Conservation (phyloP, 345 rosid species). For the Populus deltoides region DNA sequence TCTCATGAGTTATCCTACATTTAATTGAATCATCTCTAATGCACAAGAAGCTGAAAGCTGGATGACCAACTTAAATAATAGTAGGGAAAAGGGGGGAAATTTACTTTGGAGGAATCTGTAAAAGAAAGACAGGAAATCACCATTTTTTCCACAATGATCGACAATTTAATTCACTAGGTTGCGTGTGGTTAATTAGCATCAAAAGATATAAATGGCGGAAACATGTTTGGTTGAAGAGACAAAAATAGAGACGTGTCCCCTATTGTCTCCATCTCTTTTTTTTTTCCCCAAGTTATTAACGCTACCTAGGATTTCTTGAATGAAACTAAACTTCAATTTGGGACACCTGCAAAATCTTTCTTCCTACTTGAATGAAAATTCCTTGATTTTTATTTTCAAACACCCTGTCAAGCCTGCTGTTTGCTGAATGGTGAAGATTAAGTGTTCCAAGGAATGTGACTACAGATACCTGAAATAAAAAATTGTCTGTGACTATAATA, state of each 20-base stretch:
- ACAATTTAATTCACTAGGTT: background rate
- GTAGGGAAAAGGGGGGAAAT: background rate
- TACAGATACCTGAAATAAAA: conserved; percentile 44
- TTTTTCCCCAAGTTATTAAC: no score
- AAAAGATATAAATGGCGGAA: no score
- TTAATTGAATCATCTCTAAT: background rate
- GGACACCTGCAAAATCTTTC: conserved; percentile 71
- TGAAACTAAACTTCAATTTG: conserved; percentile 15
- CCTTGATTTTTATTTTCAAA: conserved; percentile 40
- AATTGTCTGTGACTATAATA: background rate
- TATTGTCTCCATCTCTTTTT: no score
- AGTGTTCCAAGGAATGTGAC: conserved; percentile 53
- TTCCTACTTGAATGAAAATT: conserved; percentile 42
- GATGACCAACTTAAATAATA: background rate
- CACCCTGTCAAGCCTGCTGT: conserved; percentile 18
- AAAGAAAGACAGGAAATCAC: background rate
- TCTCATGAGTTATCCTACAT: background rate
- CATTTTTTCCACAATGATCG: background rate
- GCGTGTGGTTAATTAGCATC: no score
- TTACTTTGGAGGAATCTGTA: background rate
- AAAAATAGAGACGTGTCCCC: no score
- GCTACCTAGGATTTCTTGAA: background rate
- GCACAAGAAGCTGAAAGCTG: background rate
- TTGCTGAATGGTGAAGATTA: conserved; percentile 34
- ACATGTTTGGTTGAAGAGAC: no score